Percentiles rank a stretch among this genome's conserved stretches.
Conservation (phyloP, 805 yeast genomes). For the Clavispora santaluciae region DNA sequence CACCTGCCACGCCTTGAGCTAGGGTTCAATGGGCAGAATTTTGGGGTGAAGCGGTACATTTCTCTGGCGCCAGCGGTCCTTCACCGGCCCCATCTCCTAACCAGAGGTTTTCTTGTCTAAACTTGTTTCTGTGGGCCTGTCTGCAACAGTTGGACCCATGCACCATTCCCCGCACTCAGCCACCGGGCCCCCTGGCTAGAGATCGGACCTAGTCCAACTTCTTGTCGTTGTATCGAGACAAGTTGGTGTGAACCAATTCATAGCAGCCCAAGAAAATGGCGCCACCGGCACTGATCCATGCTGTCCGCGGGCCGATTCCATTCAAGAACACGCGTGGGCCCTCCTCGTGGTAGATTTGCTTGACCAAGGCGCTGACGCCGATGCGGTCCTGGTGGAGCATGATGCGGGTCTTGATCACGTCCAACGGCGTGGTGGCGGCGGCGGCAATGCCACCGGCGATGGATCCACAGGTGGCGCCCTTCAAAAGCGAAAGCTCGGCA, state of each 20-base stretch:
- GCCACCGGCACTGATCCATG: conserved; percentile 98
- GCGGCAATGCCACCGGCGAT: conserved; percentile 82
- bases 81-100: too few relatives aligned
- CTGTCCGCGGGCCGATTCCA: conserved; percentile 92
- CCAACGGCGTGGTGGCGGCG: conserved; percentile 75
- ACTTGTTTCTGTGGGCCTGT: too few relatives aligned
- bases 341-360: conserved; percentile 58
- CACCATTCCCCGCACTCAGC: too few relatives aligned
- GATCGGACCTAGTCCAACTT: not conserved
- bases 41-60: too few relatives aligned
- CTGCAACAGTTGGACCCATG: too few relatives aligned
- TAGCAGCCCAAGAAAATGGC: conserved; percentile 95
- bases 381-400: conserved; percentile 63
- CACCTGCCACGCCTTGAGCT: too few relatives aligned
- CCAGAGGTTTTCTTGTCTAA: too few relatives aligned
- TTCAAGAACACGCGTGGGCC: conserved; percentile 67
- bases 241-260: conserved; percentile 56
- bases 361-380: conserved; percentile 44
- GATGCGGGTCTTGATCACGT: conserved; percentile 74
- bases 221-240: conserved; percentile 7
- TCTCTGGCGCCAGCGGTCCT: too few relatives aligned
- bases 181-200: too few relatives aligned
- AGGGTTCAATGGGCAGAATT: too few relatives aligned
- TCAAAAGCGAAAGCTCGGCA: conserved; percentile 51
- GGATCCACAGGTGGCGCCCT: conserved; percentile 83